Evolutionary conservation across 2,329 filamentous ascomycete species (phyloP), one percentile per base, ranked within the genome.

Genomic region (Ascochyta clinopodiicola): DNA sequence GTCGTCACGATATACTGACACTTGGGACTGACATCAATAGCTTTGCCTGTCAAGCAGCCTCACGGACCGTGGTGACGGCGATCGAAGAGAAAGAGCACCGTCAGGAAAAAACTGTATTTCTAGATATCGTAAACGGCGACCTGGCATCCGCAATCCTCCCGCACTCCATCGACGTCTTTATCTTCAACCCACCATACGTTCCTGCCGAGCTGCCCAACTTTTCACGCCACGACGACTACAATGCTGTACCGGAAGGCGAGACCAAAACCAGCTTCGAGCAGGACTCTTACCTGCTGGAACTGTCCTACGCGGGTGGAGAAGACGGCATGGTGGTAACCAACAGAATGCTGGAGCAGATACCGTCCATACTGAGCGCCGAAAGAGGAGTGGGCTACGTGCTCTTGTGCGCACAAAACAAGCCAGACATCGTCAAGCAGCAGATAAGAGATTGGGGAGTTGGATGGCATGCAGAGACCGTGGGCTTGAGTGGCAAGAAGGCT

Each of bases 151-250:
- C 88, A 0, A 77, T 96, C 36, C 82, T 83, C 7, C 70, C 78
- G 0, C 79, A 81, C 2, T 76, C 78, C 35, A 83, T 96, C 5
- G 95, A 99, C 71, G 83, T 99, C 10, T 82, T 99, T 59, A 84
- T 99, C 25, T 99, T 98, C 82, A 99, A 99, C 72, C 95, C 95
- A 48, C 95, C 95, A 0, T 99, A 99, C 73, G 95, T 99, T 13
- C 95, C 95, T 2, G 96, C 93, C 2, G 83, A 88, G 24, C 78
- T 96, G 56, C 93, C 94, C 1, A 73, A 77, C 22, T 75, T 84
- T 32, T 77, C 82, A 5, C 64, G 67, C 42, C 75, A 77, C 51
- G 57, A 64, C 17, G 54, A 48, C 17, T 75, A 71, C 60, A 75
- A 76, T 39, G 47, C 57, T 6, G 29, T 70, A 12, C 58, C 63